Conservation (phyloP, 2,329 filamentous ascomycete genomes). For the Aspergillus luchuensis region DNA sequence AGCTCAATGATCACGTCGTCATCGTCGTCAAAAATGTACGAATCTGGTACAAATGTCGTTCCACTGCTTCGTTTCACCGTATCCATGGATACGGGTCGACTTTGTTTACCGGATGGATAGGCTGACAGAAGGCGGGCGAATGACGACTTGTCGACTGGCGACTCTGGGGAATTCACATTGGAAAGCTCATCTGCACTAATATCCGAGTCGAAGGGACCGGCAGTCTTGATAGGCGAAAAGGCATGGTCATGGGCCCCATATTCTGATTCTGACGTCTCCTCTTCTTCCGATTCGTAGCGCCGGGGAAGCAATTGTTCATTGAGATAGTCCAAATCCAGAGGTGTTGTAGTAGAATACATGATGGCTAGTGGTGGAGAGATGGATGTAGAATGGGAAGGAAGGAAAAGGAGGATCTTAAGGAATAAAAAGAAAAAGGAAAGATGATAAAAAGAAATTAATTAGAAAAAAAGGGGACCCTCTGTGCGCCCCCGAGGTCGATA, state of each 20-base stretch:
- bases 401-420: too few species aligned
- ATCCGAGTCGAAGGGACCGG: conserved; percentile 32
- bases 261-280: conserved; percentile 42
- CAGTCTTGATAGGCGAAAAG: conserved; percentile 33
- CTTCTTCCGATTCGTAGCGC: conserved; percentile 43
- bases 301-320: conserved; percentile 34
- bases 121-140: conserved; percentile 24
- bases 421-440: neutral
- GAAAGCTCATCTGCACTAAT: conserved; percentile 34
- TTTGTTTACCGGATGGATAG: conserved; percentile 25
- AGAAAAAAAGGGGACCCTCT: neutral
- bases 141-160: conserved; percentile 23
- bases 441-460: neutral
- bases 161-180: conserved; percentile 25
- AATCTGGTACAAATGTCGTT: conserved; percentile 33
- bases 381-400: too few species aligned
- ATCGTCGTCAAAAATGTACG: conserved; percentile 36
- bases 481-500: conserved; percentile 2
- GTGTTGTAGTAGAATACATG: conserved; percentile 33
- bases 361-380: neutral
- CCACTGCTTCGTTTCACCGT: conserved; percentile 38
- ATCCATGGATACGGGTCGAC: conserved; percentile 38
- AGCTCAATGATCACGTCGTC: conserved; percentile 38
- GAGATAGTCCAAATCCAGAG: conserved; percentile 34
- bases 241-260: conserved; percentile 34